Percentiles rank a stretch among this genome's conserved stretches.
Evolutionary conservation across 2,329 filamentous ascomycete species (phyloP).

Genomic region (Neofusicoccum sp.): DNA sequence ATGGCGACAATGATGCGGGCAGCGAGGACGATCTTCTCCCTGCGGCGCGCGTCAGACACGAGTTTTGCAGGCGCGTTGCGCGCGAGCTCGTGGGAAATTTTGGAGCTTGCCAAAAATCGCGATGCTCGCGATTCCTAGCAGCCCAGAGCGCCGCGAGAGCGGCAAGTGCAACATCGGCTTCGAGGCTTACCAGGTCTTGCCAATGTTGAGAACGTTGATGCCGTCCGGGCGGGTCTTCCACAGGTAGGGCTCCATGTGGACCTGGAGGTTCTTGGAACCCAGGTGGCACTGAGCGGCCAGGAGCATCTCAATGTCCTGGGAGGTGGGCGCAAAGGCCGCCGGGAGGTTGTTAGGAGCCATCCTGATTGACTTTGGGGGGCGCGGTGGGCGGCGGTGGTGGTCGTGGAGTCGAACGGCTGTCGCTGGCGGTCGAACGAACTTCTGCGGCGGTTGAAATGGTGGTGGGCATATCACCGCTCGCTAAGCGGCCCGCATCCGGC

Average conservation of each 20-base stretch:
- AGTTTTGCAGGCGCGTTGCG: not conserved
- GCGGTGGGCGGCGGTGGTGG: conserved; percentile 20
- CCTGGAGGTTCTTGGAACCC: conserved; percentile 98
- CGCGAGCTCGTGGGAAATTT: not conserved
- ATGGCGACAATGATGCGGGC: conserved; percentile 98
- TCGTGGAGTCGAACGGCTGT: conserved; percentile 24
- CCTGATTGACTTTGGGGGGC: conserved; percentile 54
- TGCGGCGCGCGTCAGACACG: conserved; percentile 39
- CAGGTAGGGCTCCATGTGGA: conserved; percentile 99
- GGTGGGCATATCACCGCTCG: conserved; percentile 21
- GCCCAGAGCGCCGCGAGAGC: not conserved
- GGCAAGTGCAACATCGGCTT: not conserved
- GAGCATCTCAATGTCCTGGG: conserved; percentile 99
- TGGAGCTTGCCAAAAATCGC: not conserved
- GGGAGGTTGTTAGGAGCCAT: conserved; percentile 97
- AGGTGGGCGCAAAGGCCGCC: conserved; percentile 92
- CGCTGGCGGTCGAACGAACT: conserved; percentile 21
- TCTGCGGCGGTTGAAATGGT: conserved; percentile 20
- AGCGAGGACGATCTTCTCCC: conserved; percentile 99
- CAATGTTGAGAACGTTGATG: conserved; percentile 98
- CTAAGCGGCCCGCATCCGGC: conserved; percentile 22
- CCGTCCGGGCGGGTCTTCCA: conserved; percentile 99
- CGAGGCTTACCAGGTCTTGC: conserved; percentile 90
- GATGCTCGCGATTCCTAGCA: not conserved
- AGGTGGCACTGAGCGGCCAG: conserved; percentile 95